Evolutionary conservation across 106 monocot species (phyloP).

Genomic region (Dendrobium officinale): DNA sequence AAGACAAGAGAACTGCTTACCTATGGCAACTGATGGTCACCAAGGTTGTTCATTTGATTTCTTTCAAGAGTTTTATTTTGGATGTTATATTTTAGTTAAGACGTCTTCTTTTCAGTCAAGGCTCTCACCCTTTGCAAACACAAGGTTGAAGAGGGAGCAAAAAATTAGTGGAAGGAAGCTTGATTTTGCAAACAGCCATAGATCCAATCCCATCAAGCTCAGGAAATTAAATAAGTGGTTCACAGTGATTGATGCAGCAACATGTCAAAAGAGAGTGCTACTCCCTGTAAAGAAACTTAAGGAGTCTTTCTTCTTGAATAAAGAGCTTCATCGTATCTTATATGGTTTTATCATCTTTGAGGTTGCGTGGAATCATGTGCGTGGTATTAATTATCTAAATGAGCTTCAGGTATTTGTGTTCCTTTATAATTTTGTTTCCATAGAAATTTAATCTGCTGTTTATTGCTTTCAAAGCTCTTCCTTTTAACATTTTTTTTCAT

Average conservation of each 20-base stretch:
- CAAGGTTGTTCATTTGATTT: conserved; percentile 38
- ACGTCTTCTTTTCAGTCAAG: conserved; percentile 63
- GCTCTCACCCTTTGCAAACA: conserved; percentile 92
- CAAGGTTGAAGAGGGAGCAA: conserved; percentile 38
- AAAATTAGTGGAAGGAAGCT: conserved; percentile 31
- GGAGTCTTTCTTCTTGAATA: conserved; percentile 57
- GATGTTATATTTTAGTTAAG: neutral
- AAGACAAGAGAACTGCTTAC: conserved; percentile 57
- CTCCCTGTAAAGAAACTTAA: conserved; percentile 78
- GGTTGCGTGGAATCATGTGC: conserved; percentile 79
- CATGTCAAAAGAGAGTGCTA: conserved; percentile 43
- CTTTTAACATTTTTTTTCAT: neutral
- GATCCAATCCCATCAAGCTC: conserved; percentile 16
- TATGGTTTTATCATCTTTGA: conserved; percentile 96
- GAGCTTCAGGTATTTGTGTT: conserved; percentile 73
- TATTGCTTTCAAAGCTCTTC: neutral
- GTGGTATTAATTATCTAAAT: conserved; percentile 93
- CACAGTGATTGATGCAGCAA: conserved; percentile 60
- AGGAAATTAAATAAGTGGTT: conserved; percentile 53
- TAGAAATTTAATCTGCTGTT: neutral
- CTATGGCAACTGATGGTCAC: conserved; percentile 99
- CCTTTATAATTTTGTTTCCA: conserved; percentile 1
- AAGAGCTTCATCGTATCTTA: conserved; percentile 71
- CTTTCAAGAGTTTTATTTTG: neutral
- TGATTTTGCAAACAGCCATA: conserved; percentile 28